Conservation (phyloP, 176 grass and related monocot genomes). For the Pontederia crassipes region DNA sequence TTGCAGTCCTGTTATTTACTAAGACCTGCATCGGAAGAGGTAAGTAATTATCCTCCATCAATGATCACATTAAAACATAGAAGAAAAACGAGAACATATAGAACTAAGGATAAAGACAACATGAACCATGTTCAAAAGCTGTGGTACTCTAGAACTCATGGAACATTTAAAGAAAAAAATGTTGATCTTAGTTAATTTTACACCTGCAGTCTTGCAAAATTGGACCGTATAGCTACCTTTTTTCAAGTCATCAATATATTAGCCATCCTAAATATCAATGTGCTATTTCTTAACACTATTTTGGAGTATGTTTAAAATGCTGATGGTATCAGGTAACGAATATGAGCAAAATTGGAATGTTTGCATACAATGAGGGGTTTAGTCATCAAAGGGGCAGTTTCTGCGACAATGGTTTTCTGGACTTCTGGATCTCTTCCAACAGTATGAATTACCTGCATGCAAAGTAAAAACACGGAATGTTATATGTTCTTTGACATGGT, state of each 20-base stretch:
- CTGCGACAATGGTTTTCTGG: slow-evolving; percentile 67
- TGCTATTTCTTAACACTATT: too few species aligned
- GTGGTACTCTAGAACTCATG: too few species aligned
- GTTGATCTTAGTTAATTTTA: too few species aligned
- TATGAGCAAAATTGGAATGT: background rate
- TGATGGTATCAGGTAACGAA: background rate
- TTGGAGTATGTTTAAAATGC: too few species aligned
- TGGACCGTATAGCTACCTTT: too few species aligned
- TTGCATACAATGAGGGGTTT: slow-evolving; percentile 61
- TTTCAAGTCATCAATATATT: too few species aligned
- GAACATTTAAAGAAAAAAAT: too few species aligned
- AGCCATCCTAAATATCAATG: too few species aligned
- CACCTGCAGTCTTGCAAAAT: too few species aligned
- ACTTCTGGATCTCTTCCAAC: slow-evolving; percentile 64
- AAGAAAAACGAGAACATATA: background rate
- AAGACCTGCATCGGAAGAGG: slow-evolving; percentile 45
- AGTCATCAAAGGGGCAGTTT: slow-evolving; percentile 49
- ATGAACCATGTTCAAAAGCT: too few species aligned
- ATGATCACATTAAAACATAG: background rate
- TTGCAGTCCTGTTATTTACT: slow-evolving; percentile 87
- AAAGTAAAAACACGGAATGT: background rate
- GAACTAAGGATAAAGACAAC: too few species aligned
- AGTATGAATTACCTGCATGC: slow-evolving; percentile 79
- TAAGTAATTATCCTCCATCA: slow-evolving; percentile 24
- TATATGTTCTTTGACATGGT: background rate